Percentiles rank a stretch among this genome's conserved stretches.
Conservation (phyloP, 768 basidiomycete genomes). For the Symmetrospora coprosmae region DNA sequence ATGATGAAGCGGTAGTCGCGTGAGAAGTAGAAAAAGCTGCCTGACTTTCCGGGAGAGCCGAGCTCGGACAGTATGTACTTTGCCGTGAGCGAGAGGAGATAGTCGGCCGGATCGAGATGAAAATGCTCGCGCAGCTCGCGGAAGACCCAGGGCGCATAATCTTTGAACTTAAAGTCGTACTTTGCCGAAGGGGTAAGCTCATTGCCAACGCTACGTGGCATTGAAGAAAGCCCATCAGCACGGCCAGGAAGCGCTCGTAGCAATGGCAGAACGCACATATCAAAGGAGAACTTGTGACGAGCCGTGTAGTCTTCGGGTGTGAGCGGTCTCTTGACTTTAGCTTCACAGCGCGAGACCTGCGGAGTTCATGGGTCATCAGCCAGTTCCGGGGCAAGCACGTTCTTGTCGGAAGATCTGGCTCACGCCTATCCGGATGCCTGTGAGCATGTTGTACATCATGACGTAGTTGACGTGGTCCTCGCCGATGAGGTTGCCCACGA, state of each 20-base stretch:
- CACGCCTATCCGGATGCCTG: slow-evolving; percentile 88
- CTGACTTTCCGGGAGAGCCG: slow-evolving; percentile 94
- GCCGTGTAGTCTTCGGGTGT: slow-evolving; percentile 75
- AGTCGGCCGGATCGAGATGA: slow-evolving; percentile 90
- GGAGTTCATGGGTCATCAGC: background rate
- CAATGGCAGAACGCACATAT: slow-evolving; percentile 53
- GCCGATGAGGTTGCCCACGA: slow-evolving; percentile 93
- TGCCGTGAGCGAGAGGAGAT: slow-evolving; percentile 84
- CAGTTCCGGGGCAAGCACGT: background rate
- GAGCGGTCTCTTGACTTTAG: slow-evolving; percentile 74
- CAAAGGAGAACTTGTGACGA: slow-evolving; percentile 88
- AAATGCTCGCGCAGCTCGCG: slow-evolving; percentile 87
- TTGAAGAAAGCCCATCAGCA: slow-evolving; percentile 17
- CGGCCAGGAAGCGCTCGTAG: background rate
- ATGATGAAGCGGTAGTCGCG: slow-evolving; percentile 99
- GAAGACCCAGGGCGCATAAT: slow-evolving; percentile 97
- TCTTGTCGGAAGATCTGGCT: slow-evolving; percentile 34
- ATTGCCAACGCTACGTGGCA: slow-evolving; percentile 61
- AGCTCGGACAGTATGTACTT: slow-evolving; percentile 97
- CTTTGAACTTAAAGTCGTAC: slow-evolving; percentile 99
- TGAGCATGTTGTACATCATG: slow-evolving; percentile 99
- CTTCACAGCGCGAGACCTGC: slow-evolving; percentile 88
- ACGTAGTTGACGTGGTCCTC: slow-evolving; percentile 98
- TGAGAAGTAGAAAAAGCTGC: slow-evolving; percentile 98
- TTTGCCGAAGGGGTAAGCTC: slow-evolving; percentile 93